These are phyloP conservation scores for Fusarium metavorans DNA, from an alignment of 2,329 filamentous ascomycete genomes.

Conservation along the genomic window DNA sequence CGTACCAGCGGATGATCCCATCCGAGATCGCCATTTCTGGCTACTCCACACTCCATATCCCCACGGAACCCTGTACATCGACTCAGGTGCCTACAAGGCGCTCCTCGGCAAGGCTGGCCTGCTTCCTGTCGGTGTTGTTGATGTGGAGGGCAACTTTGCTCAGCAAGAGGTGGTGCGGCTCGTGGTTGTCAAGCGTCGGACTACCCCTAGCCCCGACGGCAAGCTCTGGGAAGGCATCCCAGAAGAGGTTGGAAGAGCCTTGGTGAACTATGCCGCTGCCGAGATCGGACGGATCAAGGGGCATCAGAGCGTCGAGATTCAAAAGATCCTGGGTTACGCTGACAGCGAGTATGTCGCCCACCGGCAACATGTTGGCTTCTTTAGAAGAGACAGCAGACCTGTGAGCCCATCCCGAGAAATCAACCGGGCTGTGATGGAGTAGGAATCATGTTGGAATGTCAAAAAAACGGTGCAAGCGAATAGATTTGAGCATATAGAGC, in stretches of 20 bases:
- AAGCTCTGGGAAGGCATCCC: conserved; percentile 64
- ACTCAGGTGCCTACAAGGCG: conserved; percentile 86
- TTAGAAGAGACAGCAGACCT: conserved; percentile 65
- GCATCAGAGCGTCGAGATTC: conserved; percentile 83
- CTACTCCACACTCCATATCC: conserved; percentile 91
- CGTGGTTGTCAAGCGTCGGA: conserved; percentile 77
- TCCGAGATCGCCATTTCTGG: conserved; percentile 97
- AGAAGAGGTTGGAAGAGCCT: conserved; percentile 84
- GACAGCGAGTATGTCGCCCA: conserved; percentile 95
- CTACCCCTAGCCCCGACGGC: conserved; percentile 54
- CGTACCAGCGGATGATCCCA: conserved; percentile 84
- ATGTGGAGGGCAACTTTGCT: conserved; percentile 87
- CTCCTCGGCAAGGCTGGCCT: conserved; percentile 87
- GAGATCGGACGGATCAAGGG: conserved; percentile 91
- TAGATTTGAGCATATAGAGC: conserved; percentile 39
- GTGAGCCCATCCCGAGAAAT: conserved; percentile 58
- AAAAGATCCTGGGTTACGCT: conserved; percentile 84
- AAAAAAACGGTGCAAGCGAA: conserved; percentile 32
- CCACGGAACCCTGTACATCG: conserved; percentile 92
- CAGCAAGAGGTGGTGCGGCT: conserved; percentile 94
- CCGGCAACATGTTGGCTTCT: conserved; percentile 87
- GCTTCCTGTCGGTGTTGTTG: conserved; percentile 89
- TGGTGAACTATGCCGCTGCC: conserved; percentile 91
- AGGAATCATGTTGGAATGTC: neutral
- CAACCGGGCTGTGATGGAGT: conserved; percentile 36